A percentile compares a stretch with the other conserved stretches of the same genome.
Evolutionary conservation across 495 filamentous ascomycete genomes (phyloP).

Genomic region (Penicillium tannophilum): DNA sequence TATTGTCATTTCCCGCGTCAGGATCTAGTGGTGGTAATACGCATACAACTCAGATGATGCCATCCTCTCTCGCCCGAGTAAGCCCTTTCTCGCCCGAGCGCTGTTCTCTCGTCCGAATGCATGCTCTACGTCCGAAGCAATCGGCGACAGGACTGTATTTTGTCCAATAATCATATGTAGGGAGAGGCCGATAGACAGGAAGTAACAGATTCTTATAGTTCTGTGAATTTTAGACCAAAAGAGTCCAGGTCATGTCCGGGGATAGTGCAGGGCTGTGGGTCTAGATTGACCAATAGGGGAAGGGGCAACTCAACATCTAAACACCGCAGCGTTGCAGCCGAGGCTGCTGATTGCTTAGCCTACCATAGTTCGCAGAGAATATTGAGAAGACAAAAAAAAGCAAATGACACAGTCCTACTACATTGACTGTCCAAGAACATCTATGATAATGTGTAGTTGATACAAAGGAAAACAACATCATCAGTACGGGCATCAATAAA

Average conservation of each 20-base stretch:
- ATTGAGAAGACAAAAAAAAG: background rate
- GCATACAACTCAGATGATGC: constrained; percentile 13
- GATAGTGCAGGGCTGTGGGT: background rate
- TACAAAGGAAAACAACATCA: background rate
- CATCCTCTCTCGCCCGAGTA: constrained; percentile 24
- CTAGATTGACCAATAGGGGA: background rate
- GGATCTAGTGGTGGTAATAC: constrained; percentile 7
- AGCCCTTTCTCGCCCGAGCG: constrained; percentile 23
- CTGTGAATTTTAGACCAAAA: background rate
- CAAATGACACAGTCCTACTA: background rate
- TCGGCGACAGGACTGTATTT: background rate
- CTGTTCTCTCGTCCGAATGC: constrained; percentile 19
- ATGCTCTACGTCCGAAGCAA: background rate
- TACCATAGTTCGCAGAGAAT: background rate
- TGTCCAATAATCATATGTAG: background rate
- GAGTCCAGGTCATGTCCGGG: background rate
- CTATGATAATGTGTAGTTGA: background rate
- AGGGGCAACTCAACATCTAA: background rate
- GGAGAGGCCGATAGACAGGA: background rate
- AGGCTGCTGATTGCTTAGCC: background rate
- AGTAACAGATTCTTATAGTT: background rate
- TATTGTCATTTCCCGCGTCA: background rate
- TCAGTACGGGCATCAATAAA: constrained; percentile 13
- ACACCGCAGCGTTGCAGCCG: background rate
- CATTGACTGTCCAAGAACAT: background rate